phyloP scores from a whole-genome alignment of 2,329 filamentous ascomycete genomes.

The Albophoma yamanashiensis region DNA sequence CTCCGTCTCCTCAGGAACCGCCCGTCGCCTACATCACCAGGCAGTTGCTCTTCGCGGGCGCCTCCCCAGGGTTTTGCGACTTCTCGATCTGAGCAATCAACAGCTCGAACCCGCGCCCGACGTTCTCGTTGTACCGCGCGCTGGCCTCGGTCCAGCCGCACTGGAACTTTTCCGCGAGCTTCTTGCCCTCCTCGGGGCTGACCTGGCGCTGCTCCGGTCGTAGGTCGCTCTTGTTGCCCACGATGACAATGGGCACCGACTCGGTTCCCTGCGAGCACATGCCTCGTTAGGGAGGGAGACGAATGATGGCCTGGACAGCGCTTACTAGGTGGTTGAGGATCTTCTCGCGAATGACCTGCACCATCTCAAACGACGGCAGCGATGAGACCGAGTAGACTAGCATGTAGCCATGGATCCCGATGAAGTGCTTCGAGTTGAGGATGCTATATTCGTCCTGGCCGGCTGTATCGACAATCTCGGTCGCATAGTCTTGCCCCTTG shows the following conservation, averaged over 20 bases:
- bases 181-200: constrained; percentile 71
- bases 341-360: constrained; percentile 90
- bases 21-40: constrained; percentile 56
- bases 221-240: constrained; percentile 95
- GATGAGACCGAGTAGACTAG: constrained; percentile 97
- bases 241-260: constrained; percentile 83
- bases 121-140: constrained; percentile 89
- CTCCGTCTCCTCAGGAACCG: neutral
- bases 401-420: constrained; percentile 98
- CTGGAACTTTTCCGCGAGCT: constrained; percentile 74
- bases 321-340: constrained; percentile 89
- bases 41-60: constrained; percentile 73
- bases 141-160: constrained; percentile 94
- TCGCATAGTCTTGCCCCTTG: constrained; percentile 86
- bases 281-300: neutral
- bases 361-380: constrained; percentile 93
- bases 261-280: constrained; percentile 62
- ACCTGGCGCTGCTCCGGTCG: constrained; percentile 90
- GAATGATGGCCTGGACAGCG: constrained; percentile 4
- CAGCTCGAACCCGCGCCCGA: constrained; percentile 83
- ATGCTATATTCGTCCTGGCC: constrained; percentile 99
- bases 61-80: constrained; percentile 79
- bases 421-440: constrained; percentile 96
- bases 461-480: constrained; percentile 96
- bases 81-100: constrained; percentile 95